Evolutionary conservation across 2,329 filamentous ascomycete species (phyloP), one percentile per base, ranked within the genome.

Genomic region (Calonectria pseudoreteaudii): DNA sequence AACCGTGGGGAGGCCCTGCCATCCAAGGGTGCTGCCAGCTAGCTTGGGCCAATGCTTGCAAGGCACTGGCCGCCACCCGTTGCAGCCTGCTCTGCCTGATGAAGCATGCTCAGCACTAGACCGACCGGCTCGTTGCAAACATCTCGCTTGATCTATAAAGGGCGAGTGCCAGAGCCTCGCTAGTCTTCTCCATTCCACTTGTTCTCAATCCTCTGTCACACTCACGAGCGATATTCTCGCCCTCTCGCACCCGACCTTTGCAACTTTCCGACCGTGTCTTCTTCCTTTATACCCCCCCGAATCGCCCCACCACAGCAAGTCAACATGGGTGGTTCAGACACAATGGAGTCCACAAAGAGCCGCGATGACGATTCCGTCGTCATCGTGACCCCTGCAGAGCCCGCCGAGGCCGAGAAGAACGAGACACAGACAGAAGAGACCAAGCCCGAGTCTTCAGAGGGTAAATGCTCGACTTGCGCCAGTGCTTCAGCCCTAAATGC

Each of bases 321-420:
- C 44, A 56, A 31, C 66, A 73, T 73, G 71, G 66, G 66, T 58
- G 71, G 71, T 50, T 70, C 66, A 62, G 71, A 70, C 41, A 76
- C 72, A 3, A 76, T 80, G 70, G 77, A 79, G 23, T 79, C 77
- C 2, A 75, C 65, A 56, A 79, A 77, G 72, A 74, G 73, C 70
- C 58, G 36, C 28, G 76, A 79, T 23, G 73, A 76, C 23, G 36
- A 44, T 34, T 78, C 79, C 9, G 70, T 75, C 52, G 71, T 78
- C 16, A 66, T 80, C 11, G 52, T 80, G 13, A 80, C 76, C 14
- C 76, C 79, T 2, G 72, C 75, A 41, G 79, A 80, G 20, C 74
- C 76, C 10, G 56, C 44, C 23, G 76, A 79, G 6, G 26, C 50
- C 5, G 76, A 79, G 20, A 67, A 13, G 23, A 68, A 70, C 44